Evolutionary conservation across 1,139 yeast genomes (phyloP), one percentile per base, ranked within the genome.

Genomic region (Yamadazyma friedrichii): DNA sequence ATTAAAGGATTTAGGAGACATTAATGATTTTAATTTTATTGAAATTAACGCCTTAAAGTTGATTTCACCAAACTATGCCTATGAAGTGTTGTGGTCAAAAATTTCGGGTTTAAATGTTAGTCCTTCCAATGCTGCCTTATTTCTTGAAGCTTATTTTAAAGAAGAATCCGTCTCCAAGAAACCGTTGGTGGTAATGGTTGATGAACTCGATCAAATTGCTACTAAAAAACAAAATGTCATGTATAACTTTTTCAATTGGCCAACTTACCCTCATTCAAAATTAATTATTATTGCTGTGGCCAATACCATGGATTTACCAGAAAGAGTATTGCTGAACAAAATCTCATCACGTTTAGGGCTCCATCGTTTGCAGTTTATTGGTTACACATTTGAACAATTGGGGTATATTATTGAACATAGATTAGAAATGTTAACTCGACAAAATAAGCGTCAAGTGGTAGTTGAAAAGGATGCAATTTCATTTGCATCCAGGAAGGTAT

Each of bases 161-260:
- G 56, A 58, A 24, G 56, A 56, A 8, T 53, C 52, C 1, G 49
- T 42, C 2, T 51, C 51, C 9, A 55, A 76, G 30, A 65, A 63
- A 35, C 86, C 95, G 1, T 64, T 85, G 36, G 85, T 93, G 15
- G 88, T 93, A 0, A 66, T 93, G 42, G 71, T 93, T 65, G 99
- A 93, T 62, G 99, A 93, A 59, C 69, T 93, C 46, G 99, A 93
- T 61, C 97, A 93, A 56, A 72, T 94, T 43, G 93, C 91, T 12
- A 84, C 93, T 3, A 85, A 81, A 47, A 84, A 82, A 45, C 96
- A 89, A 58, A 82, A 83, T 39, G 94, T 93, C 36, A 84, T 93
- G 86, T 94, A 93, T 65, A 94, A 93, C 58, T 88, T 94, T 55
- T 89, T 93, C 73, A 91, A 94, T 62, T 93, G 99, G 99, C 96